A percentile compares a stretch with the other conserved stretches of the same genome.
phyloP scores from a whole-genome alignment of 2,329 filamentous ascomycete species.

The Thelonectria olida region DNA sequence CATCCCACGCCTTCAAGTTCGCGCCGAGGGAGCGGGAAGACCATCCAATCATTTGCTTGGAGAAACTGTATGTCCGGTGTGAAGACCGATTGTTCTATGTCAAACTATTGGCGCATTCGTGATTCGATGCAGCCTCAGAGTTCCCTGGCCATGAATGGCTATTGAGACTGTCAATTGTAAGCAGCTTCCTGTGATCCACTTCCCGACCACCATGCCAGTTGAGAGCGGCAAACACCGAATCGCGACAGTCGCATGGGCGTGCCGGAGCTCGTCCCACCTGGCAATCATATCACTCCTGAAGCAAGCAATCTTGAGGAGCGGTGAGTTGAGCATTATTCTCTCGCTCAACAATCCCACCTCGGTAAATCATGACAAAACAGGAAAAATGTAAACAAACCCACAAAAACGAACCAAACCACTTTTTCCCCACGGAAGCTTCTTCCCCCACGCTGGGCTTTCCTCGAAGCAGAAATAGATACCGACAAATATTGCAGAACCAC shows the following conservation, averaged over 20 bases:
- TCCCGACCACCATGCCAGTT: background rate
- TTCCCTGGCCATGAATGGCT: no score
- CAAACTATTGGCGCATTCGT: background rate
- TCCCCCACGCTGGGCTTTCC: background rate
- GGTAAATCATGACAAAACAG: background rate
- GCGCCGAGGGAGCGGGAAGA: background rate
- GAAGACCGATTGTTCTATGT: background rate
- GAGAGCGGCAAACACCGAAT: background rate
- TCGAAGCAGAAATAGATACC: background rate
- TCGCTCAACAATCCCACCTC: no score
- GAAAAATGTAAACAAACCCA: conserved; percentile 3
- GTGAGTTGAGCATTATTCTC: background rate
- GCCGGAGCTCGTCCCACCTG: no score
- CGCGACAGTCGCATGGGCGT: background rate
- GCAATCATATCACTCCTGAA: background rate
- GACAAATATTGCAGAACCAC: background rate
- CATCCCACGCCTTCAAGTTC: background rate
- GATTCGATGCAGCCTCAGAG: background rate
- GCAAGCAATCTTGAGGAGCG: background rate
- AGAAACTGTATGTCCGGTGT: background rate
- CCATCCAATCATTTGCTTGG: background rate
- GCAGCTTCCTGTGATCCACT: background rate
- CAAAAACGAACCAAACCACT: background rate
- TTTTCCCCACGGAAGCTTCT: background rate
- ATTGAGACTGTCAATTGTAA: no score